Evolutionary conservation across 179 eudicot genomes (phyloP), one percentile per base, ranked within the genome.

Genomic region (Sideroxylon spinosum): DNA sequence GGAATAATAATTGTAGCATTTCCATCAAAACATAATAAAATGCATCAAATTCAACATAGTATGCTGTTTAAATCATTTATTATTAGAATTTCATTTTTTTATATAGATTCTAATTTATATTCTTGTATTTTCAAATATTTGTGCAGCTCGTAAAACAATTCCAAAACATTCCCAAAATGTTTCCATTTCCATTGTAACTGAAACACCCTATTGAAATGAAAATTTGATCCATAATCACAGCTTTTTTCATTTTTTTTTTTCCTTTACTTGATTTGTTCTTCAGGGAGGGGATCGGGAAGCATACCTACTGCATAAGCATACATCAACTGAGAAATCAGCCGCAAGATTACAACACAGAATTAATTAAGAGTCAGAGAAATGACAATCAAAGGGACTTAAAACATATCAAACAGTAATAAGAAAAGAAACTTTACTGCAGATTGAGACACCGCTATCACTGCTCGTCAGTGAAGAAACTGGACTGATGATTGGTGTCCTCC

Each of bases 271-370:
- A 37, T 37, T 37, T 1, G 44, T 37, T 37, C 3, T 37, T 37
- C 44, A 37, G 44, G 23, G 25, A 55, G 52, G 73, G 62, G 23
- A 53, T 49, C 22, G 74, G 63, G 52, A 26, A 17, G 72, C 82
- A 76, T 81, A 92, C 98, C 97, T 79, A 73, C 80, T 77, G 82
- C 52, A 26, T 29, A 84, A 76, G 81, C 81, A 81, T 68, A 78
- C 76, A 78, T 87, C 93, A 60, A 87, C 91, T 7, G 90, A 90
- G 50, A 66, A 76, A 70, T 93, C 93, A 83, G 94, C 98, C 91
- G 91, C 75, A 85, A 85, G 48, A 26, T 37, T 64, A 23, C 57
- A 78, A 22, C 32, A 52, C 20, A 1, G 5, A 37, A 37, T 37
- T 37, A 20, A 28, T 20, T 77, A 57, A 71, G 12, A 23, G 61